Base-by-base conservation (phyloP, 2,329 filamentous ascomycete species). In the Colletotrichum gigasporum region DNA sequence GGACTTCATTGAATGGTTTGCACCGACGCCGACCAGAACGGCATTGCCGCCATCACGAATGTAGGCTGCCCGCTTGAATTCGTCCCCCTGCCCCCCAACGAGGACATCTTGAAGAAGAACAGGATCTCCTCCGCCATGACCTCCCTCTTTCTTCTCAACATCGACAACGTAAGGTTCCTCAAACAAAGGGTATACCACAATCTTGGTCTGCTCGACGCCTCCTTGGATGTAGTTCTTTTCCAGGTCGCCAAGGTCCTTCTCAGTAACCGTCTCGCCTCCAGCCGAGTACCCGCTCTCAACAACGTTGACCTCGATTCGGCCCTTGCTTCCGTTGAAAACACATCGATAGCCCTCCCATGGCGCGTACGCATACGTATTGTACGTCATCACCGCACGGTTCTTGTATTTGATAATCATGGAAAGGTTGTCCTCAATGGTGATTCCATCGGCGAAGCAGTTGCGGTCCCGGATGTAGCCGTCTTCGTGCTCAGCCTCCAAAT, bases 351-450 rank as follows among this genome's bases (percentile, higher is more conserved):
- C 79, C 67, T 81, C 79, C 78, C 79, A 82, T 0, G 82, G 82
- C 2, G 81, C 79, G 65, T 83, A 84, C 0, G 82, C 81, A 8
- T 74, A 76, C 20, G 78, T 70, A 54, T 71, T 80, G 57, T 83
- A 83, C 1, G 80, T 83, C 67, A 83, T 68, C 14, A 82, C 76
- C 0, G 80, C 78, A 11, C 77, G 74, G 30, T 75, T 79, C 30
- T 73, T 70, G 63, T 83, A 83, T 48, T 76, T 73, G 32, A 83
- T 79, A 64, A 83, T 72, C 34, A 83, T 76, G 4, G 76, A 78
- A 75, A 83, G 79, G 1, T 79, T 84, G 64, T 83, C 81, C 66
- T 84, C 81, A 39, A 83, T 84, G 51, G 74, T 82, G 58, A 83
- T 83, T 9, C 81, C 82, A 60, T 84, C 81, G 0, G 79, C 75